A percentile compares a stretch with the other conserved stretches of the same genome.
phyloP scores from a whole-genome alignment of 495 filamentous ascomycete species.

The Tuber aestivum region DNA sequence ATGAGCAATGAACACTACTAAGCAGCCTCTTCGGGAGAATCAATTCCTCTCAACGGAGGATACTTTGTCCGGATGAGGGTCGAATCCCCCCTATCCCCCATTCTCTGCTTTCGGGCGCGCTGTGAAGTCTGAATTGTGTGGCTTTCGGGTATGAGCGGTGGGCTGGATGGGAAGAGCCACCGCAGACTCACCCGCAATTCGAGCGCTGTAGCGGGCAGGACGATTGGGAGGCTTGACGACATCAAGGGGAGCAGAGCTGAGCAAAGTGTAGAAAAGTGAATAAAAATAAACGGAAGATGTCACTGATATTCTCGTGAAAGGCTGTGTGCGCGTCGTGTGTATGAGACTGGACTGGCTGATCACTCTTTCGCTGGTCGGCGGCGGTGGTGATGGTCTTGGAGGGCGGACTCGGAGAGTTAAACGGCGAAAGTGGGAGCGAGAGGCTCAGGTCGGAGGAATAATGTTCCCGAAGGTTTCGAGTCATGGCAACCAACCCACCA shows the following conservation, averaged over 20 bases:
- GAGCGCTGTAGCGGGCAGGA: background rate
- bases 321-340: background rate
- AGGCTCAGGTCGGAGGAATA: slow-evolving; percentile 2
- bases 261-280: background rate
- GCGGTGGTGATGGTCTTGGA: background rate
- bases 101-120: background rate
- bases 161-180: background rate
- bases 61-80: background rate
- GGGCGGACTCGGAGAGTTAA: background rate
- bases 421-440: background rate
- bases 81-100: background rate
- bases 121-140: background rate
- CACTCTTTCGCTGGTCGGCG: too few species aligned
- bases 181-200: background rate
- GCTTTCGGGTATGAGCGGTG: background rate
- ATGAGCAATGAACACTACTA: background rate
- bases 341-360: background rate
- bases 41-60: background rate
- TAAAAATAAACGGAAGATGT: background rate
- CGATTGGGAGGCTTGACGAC: background rate
- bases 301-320: background rate
- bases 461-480: background rate
- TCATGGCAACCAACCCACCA: background rate
- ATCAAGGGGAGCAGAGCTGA: background rate
- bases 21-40: background rate